Base-by-base conservation (phyloP, 2,329 filamentous ascomycete species). In the Torrubiella hemipterigena region DNA sequence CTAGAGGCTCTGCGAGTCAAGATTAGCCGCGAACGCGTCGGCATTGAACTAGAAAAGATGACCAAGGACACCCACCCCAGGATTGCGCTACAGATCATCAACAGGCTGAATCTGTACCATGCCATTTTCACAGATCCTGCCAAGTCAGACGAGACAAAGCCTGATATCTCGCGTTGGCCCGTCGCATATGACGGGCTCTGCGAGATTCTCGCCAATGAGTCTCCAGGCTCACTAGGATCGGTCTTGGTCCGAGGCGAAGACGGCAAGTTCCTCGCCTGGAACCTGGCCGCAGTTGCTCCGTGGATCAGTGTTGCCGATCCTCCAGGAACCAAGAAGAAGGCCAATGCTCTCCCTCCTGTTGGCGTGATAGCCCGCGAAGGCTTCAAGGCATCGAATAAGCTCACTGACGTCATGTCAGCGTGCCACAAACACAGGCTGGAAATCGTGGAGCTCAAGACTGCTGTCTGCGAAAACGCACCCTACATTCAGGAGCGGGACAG, bases 41-140 rank as follows among this genome's bases (percentile, higher is more conserved):
- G 85, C 1, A 70, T 80, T 4, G 91, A 98, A 51, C 47, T 95
- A 4, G 82, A 89, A 48, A 96, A 96, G 64, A 93, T 93, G 77
- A 62, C 96, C 13, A 79, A 74, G 54, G 76, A 68, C 20, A 67
- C 69, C 9, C 61, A 76, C 43, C 78, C 81, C 7, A 58, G 60
- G 30, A 61, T 63, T 41, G 67, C 81, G 7, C 56, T 87, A n/a
- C 53, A 65, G 17, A 61, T 81, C 10, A 73, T 89, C 25, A 63
- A 85, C 47, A 56, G 67, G 3, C 65, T 87, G 11, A 65, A 66
- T 6, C 65, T 89, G 3, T 87, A 85, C 48, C 61, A 68, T 24
- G 75, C 77, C 4, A 75, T 89, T 32, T 91, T 89, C 48, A 80
- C 74, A 2, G 74, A 85, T 43, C 75, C 81, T 3, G 60, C 62